These are phyloP conservation scores for Daldinia loculata DNA, from an alignment of 495 filamentous ascomycete species.

Conservation along the genomic window DNA sequence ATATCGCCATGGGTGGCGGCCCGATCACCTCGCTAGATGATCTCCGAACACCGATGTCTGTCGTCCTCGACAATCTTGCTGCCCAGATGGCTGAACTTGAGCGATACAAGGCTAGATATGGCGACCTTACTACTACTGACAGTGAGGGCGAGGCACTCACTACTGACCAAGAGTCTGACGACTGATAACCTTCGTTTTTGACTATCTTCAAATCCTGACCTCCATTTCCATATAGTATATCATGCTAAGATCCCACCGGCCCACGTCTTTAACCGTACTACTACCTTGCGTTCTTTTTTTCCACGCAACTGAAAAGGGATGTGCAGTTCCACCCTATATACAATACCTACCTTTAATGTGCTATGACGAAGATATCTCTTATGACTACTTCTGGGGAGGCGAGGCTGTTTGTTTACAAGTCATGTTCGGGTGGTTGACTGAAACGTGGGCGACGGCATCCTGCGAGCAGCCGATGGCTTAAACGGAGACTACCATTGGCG, in stretches of 20 bases:
- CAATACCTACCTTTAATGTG: slow-evolving; percentile 31
- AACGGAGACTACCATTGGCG: neutral
- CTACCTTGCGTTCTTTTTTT: slow-evolving; percentile 20
- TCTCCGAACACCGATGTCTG: slow-evolving; percentile 60
- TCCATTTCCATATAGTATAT: slow-evolving; percentile 20
- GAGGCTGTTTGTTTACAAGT: slow-evolving; percentile 20
- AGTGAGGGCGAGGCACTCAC: slow-evolving; percentile 41
- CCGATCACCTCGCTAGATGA: slow-evolving; percentile 52
- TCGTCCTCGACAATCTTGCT: slow-evolving; percentile 53
- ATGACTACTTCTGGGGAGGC: slow-evolving; percentile 16
- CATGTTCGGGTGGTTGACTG: slow-evolving; percentile 10
- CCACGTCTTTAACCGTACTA: slow-evolving; percentile 2
- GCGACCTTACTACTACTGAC: slow-evolving; percentile 45
- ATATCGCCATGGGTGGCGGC: slow-evolving; percentile 62
- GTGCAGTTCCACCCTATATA: slow-evolving; percentile 30
- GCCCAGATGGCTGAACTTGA: slow-evolving; percentile 57
- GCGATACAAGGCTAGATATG: slow-evolving; percentile 58
- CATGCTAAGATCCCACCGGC: neutral
- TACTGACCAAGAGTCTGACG: slow-evolving; percentile 43
- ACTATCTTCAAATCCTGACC: neutral
- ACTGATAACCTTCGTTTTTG: neutral
- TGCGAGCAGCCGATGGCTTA: slow-evolving; percentile 9
- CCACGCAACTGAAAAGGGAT: slow-evolving; percentile 15
- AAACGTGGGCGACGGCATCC: slow-evolving; percentile 17
- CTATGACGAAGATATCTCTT: slow-evolving; percentile 36